Conservation (phyloP, 257 asterid species). For the Eucommia ulmoides region DNA sequence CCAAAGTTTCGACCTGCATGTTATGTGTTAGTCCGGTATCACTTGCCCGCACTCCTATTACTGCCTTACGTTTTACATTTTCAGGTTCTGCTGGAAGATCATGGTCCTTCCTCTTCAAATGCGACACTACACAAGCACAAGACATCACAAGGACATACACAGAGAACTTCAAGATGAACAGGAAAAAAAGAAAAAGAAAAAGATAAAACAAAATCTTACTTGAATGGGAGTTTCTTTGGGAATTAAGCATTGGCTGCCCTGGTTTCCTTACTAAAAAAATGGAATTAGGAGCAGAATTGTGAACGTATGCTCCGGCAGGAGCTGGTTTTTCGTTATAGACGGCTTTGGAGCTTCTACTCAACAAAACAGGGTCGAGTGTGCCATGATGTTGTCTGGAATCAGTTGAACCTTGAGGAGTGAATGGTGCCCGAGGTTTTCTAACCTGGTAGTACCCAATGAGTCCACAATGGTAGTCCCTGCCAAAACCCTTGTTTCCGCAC, state of each 20-base stretch:
- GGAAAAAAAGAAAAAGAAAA: not conserved
- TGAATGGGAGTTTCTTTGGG: not conserved
- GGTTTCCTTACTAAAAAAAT: conserved; percentile 15
- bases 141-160: not conserved
- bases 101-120: conserved; percentile 38
- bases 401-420: not conserved
- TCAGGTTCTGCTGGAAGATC: conserved; percentile 29
- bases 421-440: conserved; percentile 4
- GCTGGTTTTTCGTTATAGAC: not conserved
- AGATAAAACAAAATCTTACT: not conserved
- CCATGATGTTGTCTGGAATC: not conserved
- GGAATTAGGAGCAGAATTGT: conserved; percentile 6
- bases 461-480: conserved; percentile 70
- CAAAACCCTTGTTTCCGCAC: conserved; percentile 3
- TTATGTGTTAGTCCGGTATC: conserved; percentile 13
- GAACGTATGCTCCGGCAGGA: conserved; percentile 9
- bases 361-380: not conserved
- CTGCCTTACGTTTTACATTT: conserved; percentile 30
- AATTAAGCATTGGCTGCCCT: not conserved
- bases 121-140: conserved; percentile 20
- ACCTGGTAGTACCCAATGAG: conserved; percentile 52
- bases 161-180: not conserved
- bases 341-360: not conserved
- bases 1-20: conserved; percentile 19
- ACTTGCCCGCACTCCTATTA: conserved; percentile 12